phyloP scores from a whole-genome alignment of 495 filamentous ascomycete species.

The Oidiodendron maius region DNA sequence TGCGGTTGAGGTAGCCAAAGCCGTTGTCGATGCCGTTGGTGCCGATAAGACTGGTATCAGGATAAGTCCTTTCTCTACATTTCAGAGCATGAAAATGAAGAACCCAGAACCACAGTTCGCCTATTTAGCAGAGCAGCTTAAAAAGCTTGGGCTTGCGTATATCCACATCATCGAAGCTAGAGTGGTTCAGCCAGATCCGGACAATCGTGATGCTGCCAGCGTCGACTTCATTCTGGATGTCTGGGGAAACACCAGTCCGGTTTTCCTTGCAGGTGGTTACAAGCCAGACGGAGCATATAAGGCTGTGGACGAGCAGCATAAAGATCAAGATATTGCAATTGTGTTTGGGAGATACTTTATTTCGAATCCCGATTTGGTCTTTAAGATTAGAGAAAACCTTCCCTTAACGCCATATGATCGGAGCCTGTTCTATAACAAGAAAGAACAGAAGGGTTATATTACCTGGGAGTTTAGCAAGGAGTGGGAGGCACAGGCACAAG shows the following conservation, averaged over 20 bases:
- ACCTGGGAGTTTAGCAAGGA: constrained; percentile 4
- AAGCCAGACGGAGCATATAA: constrained; percentile 37
- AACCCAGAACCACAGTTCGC: constrained; percentile 59
- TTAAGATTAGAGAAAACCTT: background rate
- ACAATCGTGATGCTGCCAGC: constrained; percentile 28
- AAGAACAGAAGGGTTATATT: constrained; percentile 14
- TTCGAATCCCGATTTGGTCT: constrained; percentile 11
- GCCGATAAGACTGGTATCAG: constrained; percentile 56
- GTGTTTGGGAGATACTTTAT: constrained; percentile 12
- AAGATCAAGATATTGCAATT: constrained; percentile 9
- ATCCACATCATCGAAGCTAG: constrained; percentile 58
- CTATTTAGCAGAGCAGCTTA: constrained; percentile 47
- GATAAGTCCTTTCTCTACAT: constrained; percentile 56
- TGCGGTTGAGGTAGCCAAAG: constrained; percentile 54
- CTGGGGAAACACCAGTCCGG: constrained; percentile 39
- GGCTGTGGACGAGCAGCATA: constrained; percentile 48
- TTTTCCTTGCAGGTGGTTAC: constrained; percentile 60
- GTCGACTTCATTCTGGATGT: constrained; percentile 48
- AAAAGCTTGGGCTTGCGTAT: constrained; percentile 55
- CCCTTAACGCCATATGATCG: constrained; percentile 8
- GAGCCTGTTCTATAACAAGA: constrained; percentile 6
- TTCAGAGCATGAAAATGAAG: constrained; percentile 64
- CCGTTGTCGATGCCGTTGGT: constrained; percentile 59
- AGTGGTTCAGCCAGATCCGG: constrained; percentile 29
- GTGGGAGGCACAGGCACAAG: background rate